These are phyloP conservation scores for Zygoascus tannicola DNA, from an alignment of 805 yeast genomes.

Conservation along the genomic window DNA sequence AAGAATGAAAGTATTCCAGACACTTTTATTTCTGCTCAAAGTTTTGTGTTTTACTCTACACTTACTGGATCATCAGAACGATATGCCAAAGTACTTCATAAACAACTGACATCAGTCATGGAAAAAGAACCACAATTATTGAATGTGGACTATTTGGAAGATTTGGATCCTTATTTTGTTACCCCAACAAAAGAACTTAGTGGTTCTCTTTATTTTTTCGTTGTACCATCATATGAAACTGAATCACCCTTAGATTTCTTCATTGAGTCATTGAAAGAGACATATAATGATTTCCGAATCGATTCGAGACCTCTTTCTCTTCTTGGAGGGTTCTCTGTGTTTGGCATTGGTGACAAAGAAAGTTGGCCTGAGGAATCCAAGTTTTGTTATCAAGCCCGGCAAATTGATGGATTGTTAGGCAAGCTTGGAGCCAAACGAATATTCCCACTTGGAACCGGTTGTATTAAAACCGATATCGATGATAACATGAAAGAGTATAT, in stretches of 20 bases:
- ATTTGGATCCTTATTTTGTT: constrained; percentile 73
- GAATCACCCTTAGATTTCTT: constrained; percentile 89
- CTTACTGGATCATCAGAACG: constrained; percentile 75
- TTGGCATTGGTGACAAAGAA: constrained; percentile 83
- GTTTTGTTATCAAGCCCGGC: constrained; percentile 77
- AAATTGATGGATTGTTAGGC: constrained; percentile 65
- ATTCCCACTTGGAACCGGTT: constrained; percentile 74
- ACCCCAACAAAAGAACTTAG: constrained; percentile 37
- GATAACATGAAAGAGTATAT: constrained; percentile 60
- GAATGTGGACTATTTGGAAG: constrained; percentile 74
- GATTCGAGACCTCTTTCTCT: constrained; percentile 68
- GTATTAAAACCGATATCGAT: constrained; percentile 55
- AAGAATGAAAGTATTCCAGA: neutral
- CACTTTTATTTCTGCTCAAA: constrained; percentile 40
- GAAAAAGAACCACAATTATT: constrained; percentile 42
- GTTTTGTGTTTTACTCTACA: constrained; percentile 71
- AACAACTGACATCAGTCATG: constrained; percentile 24
- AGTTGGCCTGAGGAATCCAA: constrained; percentile 60
- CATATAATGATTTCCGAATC: constrained; percentile 74
- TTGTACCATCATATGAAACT: constrained; percentile 84
- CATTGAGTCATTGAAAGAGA: constrained; percentile 69
- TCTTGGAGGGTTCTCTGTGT: constrained; percentile 70
- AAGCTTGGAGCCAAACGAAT: constrained; percentile 80
- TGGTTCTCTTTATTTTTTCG: constrained; percentile 51
- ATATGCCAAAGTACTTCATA: constrained; percentile 47